Evolutionary conservation across 2,329 filamentous ascomycete species (phyloP), one percentile per base, ranked within the genome.

Genomic region (Xylariaceae sp.): DNA sequence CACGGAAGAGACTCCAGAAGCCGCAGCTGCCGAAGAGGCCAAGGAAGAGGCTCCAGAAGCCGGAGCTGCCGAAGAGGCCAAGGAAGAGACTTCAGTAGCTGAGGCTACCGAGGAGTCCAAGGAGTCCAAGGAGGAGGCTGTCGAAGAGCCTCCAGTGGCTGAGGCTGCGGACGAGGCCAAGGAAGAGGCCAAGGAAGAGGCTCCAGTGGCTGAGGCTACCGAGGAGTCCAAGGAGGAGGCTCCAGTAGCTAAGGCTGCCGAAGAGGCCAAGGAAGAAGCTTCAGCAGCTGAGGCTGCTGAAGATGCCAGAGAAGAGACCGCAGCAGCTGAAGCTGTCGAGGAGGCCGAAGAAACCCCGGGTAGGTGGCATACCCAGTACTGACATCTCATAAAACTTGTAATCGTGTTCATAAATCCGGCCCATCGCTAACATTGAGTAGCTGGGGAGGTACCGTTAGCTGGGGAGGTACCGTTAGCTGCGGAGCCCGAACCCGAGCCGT

Each of bases 291-390:
- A 29, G 7, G 19, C 42, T 4, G n/a, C 26, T 16, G 34, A 28
- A 32, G 28, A 17, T 6, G 8, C 17, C 34, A 19, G 7, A 9
- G 33, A 41, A 36, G 43, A 44, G 18, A 11, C 29, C 17, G 24
- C 37, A 4, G 17, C 33, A 35, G 33, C 8, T 7, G 33, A 17
- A 11, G 43, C 42, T 16, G 42, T 38, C 28, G 30, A 43, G 34
- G 19, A 28, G 26, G 17, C 41, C 33, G 26, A 28, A 24, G 38
- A 34, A 4, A 1, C 38, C 26, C 6, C 40, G 9, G 28, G 22
- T n/a, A 31, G 33, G 11, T 26, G 11, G 11, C 6, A 26, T 26
- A 6, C 11, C 22, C 6, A 26, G 22, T 26, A 6, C 11, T 11
- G 22, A 6, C 22, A 26, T 6, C 22, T 26, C 22, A 6, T n/a